Base-by-base conservation (phyloP, 768 basidiomycete genomes). In the Tylopilus balloui region DNA sequence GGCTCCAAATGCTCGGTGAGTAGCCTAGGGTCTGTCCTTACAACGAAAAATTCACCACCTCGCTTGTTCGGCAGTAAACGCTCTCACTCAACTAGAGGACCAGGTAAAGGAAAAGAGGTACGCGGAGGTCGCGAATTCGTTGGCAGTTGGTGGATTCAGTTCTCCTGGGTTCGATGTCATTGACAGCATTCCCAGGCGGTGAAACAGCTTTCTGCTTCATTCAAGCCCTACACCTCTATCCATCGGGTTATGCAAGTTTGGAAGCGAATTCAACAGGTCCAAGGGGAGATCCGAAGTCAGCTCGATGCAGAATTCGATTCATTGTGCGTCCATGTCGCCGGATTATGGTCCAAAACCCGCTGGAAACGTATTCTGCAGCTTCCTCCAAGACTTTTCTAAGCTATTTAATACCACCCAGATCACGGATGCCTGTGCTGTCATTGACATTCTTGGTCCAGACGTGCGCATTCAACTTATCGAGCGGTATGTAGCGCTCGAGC, bases 1-100 rank as follows among this genome's bases (percentile, higher is more conserved):
- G 92, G 48, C 73, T 97, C 61, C 92, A 92, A 63, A 96, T 96
- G 92, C 77, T 99, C 19, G 89, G 95, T 94, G 57, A 38, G 84
- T 69, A 31, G 23, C 36, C 32, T 42, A 35, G n/a, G 3, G 4
- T 19, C 48, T 19, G 5, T 24, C 38, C 23, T 38, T 13, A 13
- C 0, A 11, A 12, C 41, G 13, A 23, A 41, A 12, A 12, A 37
- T 34, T 46, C 28, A 50, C 42, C 4, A 28, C n/a, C 10, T 41
- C 48, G 24, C 36, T 36, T 41, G 19, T 27, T 47, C 46, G n/a
- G 19, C 50, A 97, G 93, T 86, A 23, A 91, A 92, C 58, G 86
- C 86, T 11, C 69, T 93, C 40, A 78, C 81, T 10, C 91, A 93
- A 57, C 69, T 97, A 23, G 86, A 92, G 52, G 84, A 83, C 36